A percentile compares a stretch with the other conserved stretches of the same genome.
phyloP scores from a whole-genome alignment of 345 rosid genomes.

The Physaria fendleri region DNA sequence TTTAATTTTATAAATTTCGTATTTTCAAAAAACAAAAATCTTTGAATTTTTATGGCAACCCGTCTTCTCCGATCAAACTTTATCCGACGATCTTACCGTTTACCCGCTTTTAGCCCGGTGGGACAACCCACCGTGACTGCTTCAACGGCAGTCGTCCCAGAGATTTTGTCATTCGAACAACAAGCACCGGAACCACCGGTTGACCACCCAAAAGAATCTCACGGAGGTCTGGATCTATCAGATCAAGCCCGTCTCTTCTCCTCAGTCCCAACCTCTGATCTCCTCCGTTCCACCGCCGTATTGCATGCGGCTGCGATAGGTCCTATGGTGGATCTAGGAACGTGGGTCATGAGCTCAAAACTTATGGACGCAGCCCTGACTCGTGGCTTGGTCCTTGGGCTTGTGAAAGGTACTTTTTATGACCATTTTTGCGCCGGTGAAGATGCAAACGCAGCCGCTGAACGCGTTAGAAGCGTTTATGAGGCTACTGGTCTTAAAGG shows the following conservation, averaged over 20 bases:
- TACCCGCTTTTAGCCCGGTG: conserved; percentile 33
- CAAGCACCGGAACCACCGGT: conserved; percentile 26
- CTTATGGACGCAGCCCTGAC: conserved; percentile 38
- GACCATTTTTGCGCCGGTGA: conserved; percentile 92
- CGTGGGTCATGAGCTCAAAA: conserved; percentile 68
- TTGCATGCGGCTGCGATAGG: conserved; percentile 52
- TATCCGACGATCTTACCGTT: conserved; percentile 31
- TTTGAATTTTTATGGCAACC: conserved; percentile 41
- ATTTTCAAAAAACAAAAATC: conserved; percentile 14
- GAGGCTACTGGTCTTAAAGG: conserved; percentile 56
- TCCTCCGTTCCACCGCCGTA: conserved; percentile 45
- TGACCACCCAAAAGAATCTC: conserved; percentile 13
- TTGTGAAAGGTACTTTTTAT: conserved; percentile 49
- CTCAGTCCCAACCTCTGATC: conserved; percentile 37
- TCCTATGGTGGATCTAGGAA: conserved; percentile 64
- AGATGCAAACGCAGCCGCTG: conserved; percentile 34
- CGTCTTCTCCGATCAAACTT: conserved; percentile 38
- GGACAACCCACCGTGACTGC: conserved; percentile 38
- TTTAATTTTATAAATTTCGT: neutral
- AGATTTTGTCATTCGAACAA: conserved; percentile 23
- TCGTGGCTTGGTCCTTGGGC: conserved; percentile 35
- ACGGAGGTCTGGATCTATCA: conserved; percentile 38
- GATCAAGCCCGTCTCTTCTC: conserved; percentile 54
- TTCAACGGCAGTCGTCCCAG: conserved; percentile 33
- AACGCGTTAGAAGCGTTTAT: conserved; percentile 37